Base-by-base conservation (phyloP, 306 rosid genomes). In the Gleditsia sinensis region DNA sequence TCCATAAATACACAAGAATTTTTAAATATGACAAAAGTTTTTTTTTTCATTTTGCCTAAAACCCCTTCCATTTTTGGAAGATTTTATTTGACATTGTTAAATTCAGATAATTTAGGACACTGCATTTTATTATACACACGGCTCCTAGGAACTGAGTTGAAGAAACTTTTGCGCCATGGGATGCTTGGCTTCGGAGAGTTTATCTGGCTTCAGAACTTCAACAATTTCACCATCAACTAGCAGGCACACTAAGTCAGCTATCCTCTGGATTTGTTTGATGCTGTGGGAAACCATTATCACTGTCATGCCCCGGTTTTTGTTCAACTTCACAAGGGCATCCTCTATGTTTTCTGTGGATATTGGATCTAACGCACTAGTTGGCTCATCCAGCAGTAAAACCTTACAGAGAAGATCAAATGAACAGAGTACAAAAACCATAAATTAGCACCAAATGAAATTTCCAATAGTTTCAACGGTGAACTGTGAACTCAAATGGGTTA, bases 331-430 rank as follows among this genome's bases (percentile, higher is more conserved):
- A 8, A 94, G 68, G 12, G 89, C 96, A 23, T 76, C 89, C 81
- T 94, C 98, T 61, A 94, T 87, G 82, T 91, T 88, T 70, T 91
- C 96, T 0, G 96, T 94, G 0, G 97, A 91, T 67, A 94, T 90
- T 51, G 97, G 98, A 82, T 91, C 98, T 68, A 94, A 79, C 3
- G 98, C 95, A 78, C 98, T 94, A 2, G 98, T 94, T 3, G 98
- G 97, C 80, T 91, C 97, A 55, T 94, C 98, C 67, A 91, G 82
- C 71, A 94, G 80, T 80, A 94, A 82, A 77, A 94, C 96, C 98
- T 90, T 36, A 45, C 7, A 34, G 50, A 40, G 37, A 13, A 62
- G 0, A 42, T 28, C 62, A 28, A 51, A 57, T 32, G 33, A 16
- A 30, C 64, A 45, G 40, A 66, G 51, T 5, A 65, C 7, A 42